Conservation (phyloP, 129 eudicot genomes). For the Ambrosia artemisiifolia region DNA sequence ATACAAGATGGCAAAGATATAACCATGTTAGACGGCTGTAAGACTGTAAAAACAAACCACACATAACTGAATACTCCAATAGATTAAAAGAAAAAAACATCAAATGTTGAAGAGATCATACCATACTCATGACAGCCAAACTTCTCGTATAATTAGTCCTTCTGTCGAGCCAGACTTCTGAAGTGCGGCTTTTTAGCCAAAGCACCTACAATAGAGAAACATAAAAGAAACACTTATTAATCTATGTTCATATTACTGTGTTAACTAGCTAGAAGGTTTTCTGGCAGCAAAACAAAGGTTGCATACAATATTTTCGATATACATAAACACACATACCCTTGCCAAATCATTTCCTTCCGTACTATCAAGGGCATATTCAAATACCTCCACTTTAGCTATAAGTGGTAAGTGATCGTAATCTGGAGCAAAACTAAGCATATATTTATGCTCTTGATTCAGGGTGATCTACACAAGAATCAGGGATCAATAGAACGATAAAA, state of each 20-base stretch:
- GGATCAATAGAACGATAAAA: not conserved
- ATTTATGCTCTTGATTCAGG: constrained; percentile 87
- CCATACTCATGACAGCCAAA: constrained; percentile 99
- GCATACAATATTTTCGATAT: not conserved
- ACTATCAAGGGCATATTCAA: constrained; percentile 79
- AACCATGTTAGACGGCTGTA: not conserved
- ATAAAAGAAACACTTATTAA: not conserved
- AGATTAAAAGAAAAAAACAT: not conserved
- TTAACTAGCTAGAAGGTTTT: not conserved
- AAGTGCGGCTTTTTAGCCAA: constrained; percentile 97
- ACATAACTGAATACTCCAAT: not conserved
- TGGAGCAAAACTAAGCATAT: constrained; percentile 89
- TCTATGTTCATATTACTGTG: not conserved
- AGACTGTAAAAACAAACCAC: not conserved
- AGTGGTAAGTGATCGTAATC: constrained; percentile 96
- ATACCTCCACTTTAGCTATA: constrained; percentile 92
- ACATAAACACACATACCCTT: constrained; percentile 52
- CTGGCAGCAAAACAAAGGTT: constrained; percentile 6
- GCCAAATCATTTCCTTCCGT: constrained; percentile 93
- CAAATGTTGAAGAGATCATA: constrained; percentile 23
- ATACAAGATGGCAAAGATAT: not conserved
- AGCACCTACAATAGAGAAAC: constrained; percentile 56
- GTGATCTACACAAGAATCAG: constrained; percentile 53
- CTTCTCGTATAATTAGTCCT: constrained; percentile 99
- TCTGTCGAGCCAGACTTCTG: constrained; percentile 95